These are phyloP conservation scores for Colletotrichum melonis DNA, from an alignment of 2,329 filamentous ascomycete species.

Conservation along the genomic window DNA sequence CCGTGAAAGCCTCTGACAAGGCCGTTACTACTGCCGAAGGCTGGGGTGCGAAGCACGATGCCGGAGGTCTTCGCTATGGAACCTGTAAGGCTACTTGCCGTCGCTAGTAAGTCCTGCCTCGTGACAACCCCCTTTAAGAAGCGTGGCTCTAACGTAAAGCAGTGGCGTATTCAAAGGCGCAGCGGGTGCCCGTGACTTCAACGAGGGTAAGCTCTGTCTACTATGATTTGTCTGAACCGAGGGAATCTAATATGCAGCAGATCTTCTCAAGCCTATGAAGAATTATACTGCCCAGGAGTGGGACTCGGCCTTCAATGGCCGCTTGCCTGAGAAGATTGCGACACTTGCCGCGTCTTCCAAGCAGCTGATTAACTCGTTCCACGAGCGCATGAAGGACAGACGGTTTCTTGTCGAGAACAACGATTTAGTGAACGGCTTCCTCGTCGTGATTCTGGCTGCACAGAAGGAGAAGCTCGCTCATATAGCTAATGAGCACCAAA, in stretches of 20 bases:
- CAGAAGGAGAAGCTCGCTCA: background rate
- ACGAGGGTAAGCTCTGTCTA: slow-evolving; percentile 4
- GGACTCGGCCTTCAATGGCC: slow-evolving; percentile 42
- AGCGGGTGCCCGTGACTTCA: slow-evolving; percentile 17
- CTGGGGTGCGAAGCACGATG: slow-evolving; percentile 21
- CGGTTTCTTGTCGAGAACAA: slow-evolving; percentile 14
- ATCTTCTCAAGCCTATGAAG: slow-evolving; percentile 40
- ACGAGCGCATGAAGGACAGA: slow-evolving; percentile 2
- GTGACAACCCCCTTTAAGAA: too few relatives aligned
- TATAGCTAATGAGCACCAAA: background rate
- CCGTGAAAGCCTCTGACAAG: background rate
- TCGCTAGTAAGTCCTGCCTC: slow-evolving; percentile 52
- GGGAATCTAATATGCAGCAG: slow-evolving; percentile 24
- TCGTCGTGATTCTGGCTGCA: background rate
- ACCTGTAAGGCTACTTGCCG: slow-evolving; percentile 53
- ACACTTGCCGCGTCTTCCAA: background rate
- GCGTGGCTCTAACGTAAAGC: background rate
- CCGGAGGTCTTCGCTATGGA: slow-evolving; percentile 37
- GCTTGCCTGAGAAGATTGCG: slow-evolving; percentile 28
- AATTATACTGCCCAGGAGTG: slow-evolving; percentile 36
- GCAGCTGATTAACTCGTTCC: slow-evolving; percentile 3
- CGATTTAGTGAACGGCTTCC: background rate
- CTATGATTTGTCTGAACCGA: too few relatives aligned
- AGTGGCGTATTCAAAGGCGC: slow-evolving; percentile 18
- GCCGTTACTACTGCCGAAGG: slow-evolving; percentile 46